Base-by-base conservation (phyloP, 2,329 filamentous ascomycete genomes). In the Hymenoscyphus albidus region DNA sequence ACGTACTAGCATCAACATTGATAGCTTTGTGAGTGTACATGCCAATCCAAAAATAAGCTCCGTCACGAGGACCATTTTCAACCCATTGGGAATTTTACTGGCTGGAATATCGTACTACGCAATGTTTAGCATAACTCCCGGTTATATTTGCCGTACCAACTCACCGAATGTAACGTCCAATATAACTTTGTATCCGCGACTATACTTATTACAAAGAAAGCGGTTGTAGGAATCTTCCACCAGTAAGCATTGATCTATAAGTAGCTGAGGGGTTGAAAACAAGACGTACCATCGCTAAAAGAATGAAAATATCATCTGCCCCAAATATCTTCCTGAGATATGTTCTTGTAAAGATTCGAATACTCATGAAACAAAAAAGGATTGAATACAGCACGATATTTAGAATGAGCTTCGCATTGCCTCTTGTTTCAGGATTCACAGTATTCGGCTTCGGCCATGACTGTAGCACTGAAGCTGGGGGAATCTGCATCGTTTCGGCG, bases 321-420 rank as follows among this genome's bases (percentile, higher is more conserved):
- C 80, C 81, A 40, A 78, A 74, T 14, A 78, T 81, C 65, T 74
- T 78, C 18, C 77, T 78, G 27, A 83, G 73, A 14, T 72, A 71
- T 0, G 79, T 64, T 40, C 81, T 76, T 22, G 80, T 80, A 72
- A 79, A 83, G 62, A 84, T 74, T 18, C 82, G 77, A 40, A 81
- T 73, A n/a, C 69, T 62, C 58, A 80, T 78, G 3, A 82, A 74
- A 1, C 78, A 42, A 10, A 80, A 72, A 1, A 80, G 76, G 2
- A 82, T 62, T 5, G 65, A 65, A 13, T 78, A 73, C 16, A 79
- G 72, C 3, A 80, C 67, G 16, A 81, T 71, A 54, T 80, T 77
- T 5, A 80, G 69, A 9, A 80, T 73, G 18, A 82, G 72, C 35
- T 79, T 78, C 31, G 70, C 76, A 72, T 79, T 76, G 3, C 80